Base-by-base conservation (phyloP, 2,329 filamentous ascomycete species). In the Diaporthe velutina region DNA sequence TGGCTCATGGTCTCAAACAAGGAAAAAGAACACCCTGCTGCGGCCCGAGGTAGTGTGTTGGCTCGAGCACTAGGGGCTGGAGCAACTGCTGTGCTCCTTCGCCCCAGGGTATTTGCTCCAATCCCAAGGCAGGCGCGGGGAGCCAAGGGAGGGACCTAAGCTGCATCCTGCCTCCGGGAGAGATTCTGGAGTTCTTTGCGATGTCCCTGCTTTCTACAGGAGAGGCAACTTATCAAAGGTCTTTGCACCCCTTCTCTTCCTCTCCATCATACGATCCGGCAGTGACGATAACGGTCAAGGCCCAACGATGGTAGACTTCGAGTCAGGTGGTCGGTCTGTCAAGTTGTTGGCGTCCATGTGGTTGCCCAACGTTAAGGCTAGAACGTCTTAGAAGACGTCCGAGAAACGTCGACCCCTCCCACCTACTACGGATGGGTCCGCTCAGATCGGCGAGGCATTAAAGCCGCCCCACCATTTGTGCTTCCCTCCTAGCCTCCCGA, bases 401-500 rank as follows among this genome's bases (percentile, higher is more conserved):
- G 28, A 48, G 57, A 55, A 55, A 45, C 50, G 19, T 25, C 57
- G 30, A 66, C 73, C 73, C 73, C 73, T 72, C 57, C 33, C 52
- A n/a, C n/a, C 40, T 22, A 48, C 68, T 15, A 48, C 73, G 68
- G 73, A 33, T 45, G 73, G 57, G 42, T 66, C 73, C 73, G 73
- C 60, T 57, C 70, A 72, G 57, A 64, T 72, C 58, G 70, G 70
- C 70, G 70, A 72, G 70, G 54, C 57, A 73, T 75, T 68, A 71
- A 54, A 61, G 55, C 42, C 50, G 73, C 60, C 73, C 73, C 73
- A 64, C 66, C 57, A 10, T 55, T n/a, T 54, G 57, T 28, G 35
- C 60, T 30, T 22, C 33, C 70, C 5, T 57, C 15, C 70, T 60
- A 19, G 42, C 57, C 30, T 54, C 60, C 35, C 35, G 45, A 72